Evolutionary conservation across 208 protist species (phyloP), one percentile per base, ranked within the genome.

Genomic region (Tetramitus jugosus): DNA sequence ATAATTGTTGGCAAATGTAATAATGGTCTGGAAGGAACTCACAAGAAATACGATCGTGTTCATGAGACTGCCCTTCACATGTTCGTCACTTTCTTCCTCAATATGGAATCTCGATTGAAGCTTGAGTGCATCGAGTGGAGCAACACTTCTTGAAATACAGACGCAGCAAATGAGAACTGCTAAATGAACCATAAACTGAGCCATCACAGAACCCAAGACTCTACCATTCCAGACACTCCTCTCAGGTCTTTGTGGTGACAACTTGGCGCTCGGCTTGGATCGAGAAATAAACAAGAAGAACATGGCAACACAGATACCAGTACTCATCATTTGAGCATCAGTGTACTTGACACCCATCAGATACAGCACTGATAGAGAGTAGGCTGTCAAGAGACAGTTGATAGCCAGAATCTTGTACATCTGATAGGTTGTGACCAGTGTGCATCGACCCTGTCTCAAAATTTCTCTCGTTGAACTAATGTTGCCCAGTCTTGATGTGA

Each of bases 371-470:
- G 88, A 94, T 81, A 99, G 90, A 39, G 88, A 92, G 83, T 99
- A 99, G 0, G 96, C 96, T 33, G 85, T 89, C 74, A 96, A 93
- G 20, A 99, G 89, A 81, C 94, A 99, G 84, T 99, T 97, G 26
- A 99, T 89, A 8, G 97, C 97, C 20, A 99, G 89, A 69, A 99
- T 99, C 80, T 96, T 96, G 88, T 97, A 99, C 94, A 98, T 98
- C 90, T 98, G 96, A 71, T 98, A 87, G 42, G 95, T 98, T 14
- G 96, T 98, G 13, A 98, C 94, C 1, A 99, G 90, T 42, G 97
- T 98, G 64, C 90, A 98, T 72, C 97, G 87, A 42, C 96, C 96
- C 69, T 99, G 94, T 20, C 94, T 90, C 29, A 99, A 88, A 77
- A 99, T 94, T 82, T 98, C 88, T 68, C 86, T 91, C 13, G 92